These are phyloP conservation scores for Pistacia integerrima DNA, from an alignment of 345 rosid species.

Conservation along the genomic window DNA sequence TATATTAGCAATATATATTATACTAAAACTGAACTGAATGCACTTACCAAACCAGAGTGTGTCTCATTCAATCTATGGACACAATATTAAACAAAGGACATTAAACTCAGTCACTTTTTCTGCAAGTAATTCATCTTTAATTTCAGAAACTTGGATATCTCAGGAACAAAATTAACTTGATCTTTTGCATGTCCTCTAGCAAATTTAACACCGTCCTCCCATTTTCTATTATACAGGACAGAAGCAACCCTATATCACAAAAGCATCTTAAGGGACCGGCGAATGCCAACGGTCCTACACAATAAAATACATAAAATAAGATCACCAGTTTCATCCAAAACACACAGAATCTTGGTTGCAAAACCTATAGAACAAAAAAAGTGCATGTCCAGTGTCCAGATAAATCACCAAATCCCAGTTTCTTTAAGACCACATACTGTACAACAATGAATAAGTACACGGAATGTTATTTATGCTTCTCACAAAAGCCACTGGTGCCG, in stretches of 20 bases:
- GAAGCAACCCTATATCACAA: no score
- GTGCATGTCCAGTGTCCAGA: neutral
- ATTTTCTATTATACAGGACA: conserved; percentile 62
- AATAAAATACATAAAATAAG: conserved; percentile 12
- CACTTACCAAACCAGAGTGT: conserved; percentile 60
- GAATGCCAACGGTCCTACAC: no score
- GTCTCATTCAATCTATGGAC: conserved; percentile 40
- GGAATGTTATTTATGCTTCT: neutral
- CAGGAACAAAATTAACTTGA: conserved; percentile 50
- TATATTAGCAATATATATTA: neutral
- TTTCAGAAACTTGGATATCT: conserved; percentile 52
- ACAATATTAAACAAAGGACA: conserved; percentile 47
- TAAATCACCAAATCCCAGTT: neutral
- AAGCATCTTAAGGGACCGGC: no score
- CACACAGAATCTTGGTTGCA: neutral
- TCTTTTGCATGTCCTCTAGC: conserved; percentile 51
- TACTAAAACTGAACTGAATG: neutral
- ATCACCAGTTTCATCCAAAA: conserved; percentile 16
- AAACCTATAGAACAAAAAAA: neutral
- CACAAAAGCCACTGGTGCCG: neutral
- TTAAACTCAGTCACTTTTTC: conserved; percentile 55
- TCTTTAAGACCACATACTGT: neutral
- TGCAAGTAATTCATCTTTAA: conserved; percentile 60
- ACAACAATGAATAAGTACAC: neutral
- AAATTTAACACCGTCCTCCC: conserved; percentile 66